Evolutionary conservation across 1,284 basidiomycete species (phyloP).

Genomic region (Phylloporus gajari): DNA sequence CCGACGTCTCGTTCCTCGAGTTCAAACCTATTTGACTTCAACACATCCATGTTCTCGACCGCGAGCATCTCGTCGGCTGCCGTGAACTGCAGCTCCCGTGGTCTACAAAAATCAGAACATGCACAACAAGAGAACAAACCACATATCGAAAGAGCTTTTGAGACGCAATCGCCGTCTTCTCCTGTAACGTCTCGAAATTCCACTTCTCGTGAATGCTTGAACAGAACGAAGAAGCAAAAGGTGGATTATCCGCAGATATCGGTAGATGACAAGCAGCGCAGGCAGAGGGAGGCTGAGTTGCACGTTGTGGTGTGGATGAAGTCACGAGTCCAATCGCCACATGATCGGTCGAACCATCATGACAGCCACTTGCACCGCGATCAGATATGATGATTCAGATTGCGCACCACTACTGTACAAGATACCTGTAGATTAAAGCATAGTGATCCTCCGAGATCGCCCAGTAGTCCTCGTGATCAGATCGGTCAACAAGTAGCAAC

Average conservation of each 20-base stretch:
- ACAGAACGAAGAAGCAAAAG: too few species aligned
- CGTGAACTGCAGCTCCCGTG: conserved; percentile 83
- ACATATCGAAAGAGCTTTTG: conserved; percentile 84
- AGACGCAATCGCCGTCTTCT: conserved; percentile 86
- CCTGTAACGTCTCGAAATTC: conserved; percentile 95
- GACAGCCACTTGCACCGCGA: too few species aligned
- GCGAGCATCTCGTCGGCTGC: conserved; percentile 92
- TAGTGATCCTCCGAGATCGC: too few species aligned
- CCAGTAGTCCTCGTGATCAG: background rate
- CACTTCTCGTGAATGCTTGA: too few species aligned
- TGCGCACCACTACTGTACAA: background rate
- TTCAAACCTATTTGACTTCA: conserved; percentile 92
- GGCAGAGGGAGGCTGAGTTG: too few species aligned
- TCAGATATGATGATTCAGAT: background rate
- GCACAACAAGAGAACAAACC: background rate
- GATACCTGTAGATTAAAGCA: background rate
- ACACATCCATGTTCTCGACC: conserved; percentile 84
- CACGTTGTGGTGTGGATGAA: too few species aligned
- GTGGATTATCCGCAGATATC: background rate
- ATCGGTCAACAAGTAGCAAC: background rate
- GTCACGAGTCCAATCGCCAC: too few species aligned
- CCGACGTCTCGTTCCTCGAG: conserved; percentile 57
- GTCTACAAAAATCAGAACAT: conserved; percentile 56
- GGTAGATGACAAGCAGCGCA: background rate
- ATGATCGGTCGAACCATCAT: too few species aligned